Conservation (phyloP, 768 basidiomycete genomes). For the Udeniomyces megalosporus region DNA sequence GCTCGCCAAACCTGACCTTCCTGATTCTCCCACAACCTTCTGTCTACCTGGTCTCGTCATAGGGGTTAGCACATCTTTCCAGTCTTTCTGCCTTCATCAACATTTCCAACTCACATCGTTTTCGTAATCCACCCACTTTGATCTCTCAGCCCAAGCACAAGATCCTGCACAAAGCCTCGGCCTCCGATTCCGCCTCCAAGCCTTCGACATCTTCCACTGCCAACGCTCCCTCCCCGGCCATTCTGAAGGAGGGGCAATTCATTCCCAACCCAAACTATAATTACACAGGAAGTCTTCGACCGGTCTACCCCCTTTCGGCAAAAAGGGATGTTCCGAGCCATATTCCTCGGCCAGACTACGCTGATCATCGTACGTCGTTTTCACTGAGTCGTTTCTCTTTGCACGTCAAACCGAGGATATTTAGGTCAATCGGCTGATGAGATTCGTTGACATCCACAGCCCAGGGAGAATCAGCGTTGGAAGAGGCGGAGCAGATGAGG, state of each 20-base stretch:
- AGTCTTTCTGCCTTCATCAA: not conserved
- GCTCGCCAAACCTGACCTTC: too few species aligned
- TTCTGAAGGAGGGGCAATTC: constrained; percentile 22
- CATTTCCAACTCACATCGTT: not conserved
- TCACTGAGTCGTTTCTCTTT: too few species aligned
- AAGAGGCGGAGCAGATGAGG: constrained; percentile 32
- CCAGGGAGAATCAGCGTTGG: constrained; percentile 41
- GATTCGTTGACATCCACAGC: too few species aligned
- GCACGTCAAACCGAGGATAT: too few species aligned
- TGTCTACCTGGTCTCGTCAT: constrained; percentile 31
- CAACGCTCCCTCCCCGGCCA: constrained; percentile 17
- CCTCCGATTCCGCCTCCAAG: not conserved
- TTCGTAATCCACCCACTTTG: not conserved
- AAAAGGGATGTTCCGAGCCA: constrained; percentile 61
- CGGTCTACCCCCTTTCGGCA: constrained; percentile 72
- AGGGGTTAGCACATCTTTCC: not conserved
- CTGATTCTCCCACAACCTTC: constrained; percentile 13
- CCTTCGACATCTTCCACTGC: constrained; percentile 4
- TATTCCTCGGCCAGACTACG: constrained; percentile 81
- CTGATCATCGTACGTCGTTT: constrained; percentile 40
- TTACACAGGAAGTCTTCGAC: constrained; percentile 67
- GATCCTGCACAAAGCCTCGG: constrained; percentile 41
- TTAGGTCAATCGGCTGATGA: too few species aligned
- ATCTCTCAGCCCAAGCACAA: constrained; percentile 64
- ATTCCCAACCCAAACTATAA: constrained; percentile 37